Evolutionary conservation across 495 filamentous ascomycete species (phyloP).

Genomic region (Daldinia childiae): DNA sequence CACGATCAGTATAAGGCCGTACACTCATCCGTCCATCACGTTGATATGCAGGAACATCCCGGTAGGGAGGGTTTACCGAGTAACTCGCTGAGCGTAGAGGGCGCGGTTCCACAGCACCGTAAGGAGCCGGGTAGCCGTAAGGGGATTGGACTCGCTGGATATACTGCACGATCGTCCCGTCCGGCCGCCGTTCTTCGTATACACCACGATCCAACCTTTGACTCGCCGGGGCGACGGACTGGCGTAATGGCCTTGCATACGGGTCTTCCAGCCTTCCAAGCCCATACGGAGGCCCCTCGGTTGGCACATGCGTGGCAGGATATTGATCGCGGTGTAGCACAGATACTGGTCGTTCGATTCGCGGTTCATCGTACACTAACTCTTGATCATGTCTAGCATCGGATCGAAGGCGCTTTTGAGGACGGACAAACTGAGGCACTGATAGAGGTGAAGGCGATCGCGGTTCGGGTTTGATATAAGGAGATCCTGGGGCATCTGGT

Average conservation of each 20-base stretch:
- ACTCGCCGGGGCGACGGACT: conserved; percentile 40
- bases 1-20: conserved; percentile 59
- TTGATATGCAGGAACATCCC: conserved; percentile 53
- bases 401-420: conserved; percentile 63
- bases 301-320: conserved; percentile 18
- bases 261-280: conserved; percentile 41
- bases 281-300: conserved; percentile 36
- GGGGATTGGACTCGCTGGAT: conserved; percentile 61
- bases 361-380: conserved; percentile 55
- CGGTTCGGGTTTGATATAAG: conserved; percentile 88
- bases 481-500: conserved; percentile 53
- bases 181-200: conserved; percentile 44
- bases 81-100: conserved; percentile 68
- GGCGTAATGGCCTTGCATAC: conserved; percentile 38
- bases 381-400: conserved; percentile 54
- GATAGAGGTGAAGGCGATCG: conserved; percentile 80
- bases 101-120: conserved; percentile 56
- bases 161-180: conserved; percentile 53
- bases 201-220: conserved; percentile 38
- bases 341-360: conserved; percentile 45
- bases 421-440: conserved; percentile 60
- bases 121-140: conserved; percentile 57
- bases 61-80: conserved; percentile 69
- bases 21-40: conserved; percentile 53
- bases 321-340: conserved; percentile 35